Base-by-base conservation (phyloP, 805 yeast species). In the Wickerhamiella shivajii region DNA sequence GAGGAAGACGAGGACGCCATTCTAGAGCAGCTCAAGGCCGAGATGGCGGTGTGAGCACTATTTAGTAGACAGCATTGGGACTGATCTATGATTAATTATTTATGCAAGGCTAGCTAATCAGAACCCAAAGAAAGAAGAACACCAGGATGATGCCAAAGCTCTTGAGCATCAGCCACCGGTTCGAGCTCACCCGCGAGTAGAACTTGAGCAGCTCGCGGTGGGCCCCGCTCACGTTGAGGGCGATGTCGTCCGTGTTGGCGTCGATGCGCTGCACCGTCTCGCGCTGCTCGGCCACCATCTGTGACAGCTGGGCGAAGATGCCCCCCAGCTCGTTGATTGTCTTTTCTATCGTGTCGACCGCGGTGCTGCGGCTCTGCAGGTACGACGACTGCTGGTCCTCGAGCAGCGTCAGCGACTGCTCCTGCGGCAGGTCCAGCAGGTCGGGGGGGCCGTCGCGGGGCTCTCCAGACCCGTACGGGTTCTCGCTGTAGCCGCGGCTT, bases 201-300 rank as follows among this genome's bases (percentile, higher is more conserved):
- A 85, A 90, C 55, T 84, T 87, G 45, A 87, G 61, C 43, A 90
- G 65, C 53, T 90, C 97, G 40, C 96, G 62, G 53, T 90, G 97
- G 0, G 98, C 98, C 2, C 97, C 97, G 18, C 69, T 60, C 11
- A 90, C 85, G 53, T 85, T 90, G 51, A 87, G 53, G 47, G 81
- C 73, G 34, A 87, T 83, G 49, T 90, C 97, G 45, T 85, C 95
- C 5, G 93, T 93, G 51, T 90, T 85, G 36, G 74, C 80, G 57
- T 90, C 98, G 42, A 90, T 90, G 50, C 97, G 65, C 55, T 87
- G 97, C 37, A 90, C 87, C 11, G 78, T 79, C 47, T 90, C 98
- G 25, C 97, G 87, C 57, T 90, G 98, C 55, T 90, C 97, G 41
- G 80, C 84, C 6, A 90, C 96, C 97, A 90, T 87, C 1, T 93